phyloP scores from a whole-genome alignment of 2,329 filamentous ascomycete species.

The Zasmidium cellare region DNA sequence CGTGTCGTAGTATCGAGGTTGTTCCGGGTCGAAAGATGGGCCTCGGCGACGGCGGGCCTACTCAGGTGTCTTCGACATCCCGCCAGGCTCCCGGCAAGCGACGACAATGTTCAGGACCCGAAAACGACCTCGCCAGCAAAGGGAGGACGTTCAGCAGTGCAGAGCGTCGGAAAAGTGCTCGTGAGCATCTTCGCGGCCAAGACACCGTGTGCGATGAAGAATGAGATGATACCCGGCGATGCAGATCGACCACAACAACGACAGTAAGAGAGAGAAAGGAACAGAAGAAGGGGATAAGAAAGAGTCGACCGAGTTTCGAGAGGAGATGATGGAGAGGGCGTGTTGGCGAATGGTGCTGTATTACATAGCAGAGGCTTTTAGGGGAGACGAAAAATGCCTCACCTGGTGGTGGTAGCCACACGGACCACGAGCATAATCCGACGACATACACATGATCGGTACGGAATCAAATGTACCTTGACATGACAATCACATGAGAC shows the following conservation, averaged over 20 bases:
- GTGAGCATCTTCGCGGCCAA: slow-evolving; percentile 9
- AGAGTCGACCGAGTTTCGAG: too few species aligned
- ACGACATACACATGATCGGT: neutral
- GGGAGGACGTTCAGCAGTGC: neutral
- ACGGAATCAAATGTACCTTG: too few species aligned
- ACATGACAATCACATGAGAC: too few species aligned
- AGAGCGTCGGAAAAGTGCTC: slow-evolving; percentile 1
- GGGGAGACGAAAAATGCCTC: neutral
- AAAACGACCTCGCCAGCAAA: neutral
- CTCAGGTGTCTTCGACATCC: neutral
- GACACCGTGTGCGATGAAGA: slow-evolving; percentile 11
- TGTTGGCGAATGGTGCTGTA: too few species aligned
- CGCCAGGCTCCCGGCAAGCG: neutral
- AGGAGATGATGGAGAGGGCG: too few species aligned
- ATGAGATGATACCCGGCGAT: slow-evolving; percentile 11
- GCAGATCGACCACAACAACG: neutral
- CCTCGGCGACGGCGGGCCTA: too few species aligned
- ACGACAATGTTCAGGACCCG: neutral
- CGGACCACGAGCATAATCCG: neutral
- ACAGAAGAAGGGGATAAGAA: neutral
- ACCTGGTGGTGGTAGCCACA: neutral
- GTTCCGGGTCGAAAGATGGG: too few species aligned
- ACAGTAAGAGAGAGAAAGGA: neutral
- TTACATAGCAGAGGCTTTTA: neutral
- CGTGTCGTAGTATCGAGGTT: too few species aligned